Evolutionary conservation across 164 flowering plant genomes (phyloP), one percentile per base, ranked within the genome.

Genomic region (Litsea cubeba): DNA sequence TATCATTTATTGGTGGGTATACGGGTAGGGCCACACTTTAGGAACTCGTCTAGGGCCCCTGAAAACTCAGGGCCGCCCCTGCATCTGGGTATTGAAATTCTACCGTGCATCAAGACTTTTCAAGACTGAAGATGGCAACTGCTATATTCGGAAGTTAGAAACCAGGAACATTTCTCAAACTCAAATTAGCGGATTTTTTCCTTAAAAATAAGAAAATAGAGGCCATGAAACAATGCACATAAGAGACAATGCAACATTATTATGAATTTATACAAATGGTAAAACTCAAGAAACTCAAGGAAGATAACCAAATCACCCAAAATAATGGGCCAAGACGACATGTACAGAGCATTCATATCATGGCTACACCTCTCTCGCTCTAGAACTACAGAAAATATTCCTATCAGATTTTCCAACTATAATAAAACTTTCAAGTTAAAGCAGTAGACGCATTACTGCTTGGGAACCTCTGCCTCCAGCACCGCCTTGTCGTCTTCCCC

Each of bases 401-500:
- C 30, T n/a, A 26, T 63, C 26, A 22, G 62, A 46, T 23, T 6
- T 65, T 66, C 50, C 54, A 72, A 68, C 73, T 72, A 72, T 74
- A 64, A 40, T 25, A 74, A 73, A 40, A 18, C 23, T 69, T 46
- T 57, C 26, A 50, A 24, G 79, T 74, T 24, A 73, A n/a, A 76
- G 77, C 35, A 71, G 78, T 66, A 65, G 32, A 87, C 25, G 73
- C 82, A 82, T 84, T 88, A 82, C 89, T 90, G 28, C 85, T 86
- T 32, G 91, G 86, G 76, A 86, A 85, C 74, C 98, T 88, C 82
- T 89, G 97, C 68, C 99, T 75, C 30, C 95, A 87, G 49, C 95
- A 93, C 24, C 99, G 86, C 68, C 98, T 85, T 3, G 96, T 86
- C 46, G 95, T 92, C 86, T 90, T 95, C 15, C 99, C 99, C 99